Evolutionary conservation across 164 flowering plant species (phyloP).

Genomic region (Buxus sempervirens): DNA sequence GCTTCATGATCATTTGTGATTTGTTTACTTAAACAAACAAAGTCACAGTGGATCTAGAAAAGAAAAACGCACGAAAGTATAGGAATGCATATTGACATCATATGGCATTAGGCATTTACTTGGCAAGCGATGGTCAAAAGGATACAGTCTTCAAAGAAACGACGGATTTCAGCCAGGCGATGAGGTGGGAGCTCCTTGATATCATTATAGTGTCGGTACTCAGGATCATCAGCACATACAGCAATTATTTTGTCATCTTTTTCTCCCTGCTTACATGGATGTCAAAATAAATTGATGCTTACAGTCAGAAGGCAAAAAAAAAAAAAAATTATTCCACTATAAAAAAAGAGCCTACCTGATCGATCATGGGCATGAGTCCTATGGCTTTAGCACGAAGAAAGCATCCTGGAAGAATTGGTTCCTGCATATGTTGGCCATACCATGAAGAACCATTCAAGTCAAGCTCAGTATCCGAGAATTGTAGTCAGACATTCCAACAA

Average conservation of each 20-base stretch:
- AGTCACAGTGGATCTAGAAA: background rate
- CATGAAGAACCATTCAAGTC: conserved; percentile 7
- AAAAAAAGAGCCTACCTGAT: conserved; percentile 46
- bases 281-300: conserved; percentile 6
- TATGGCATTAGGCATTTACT: background rate
- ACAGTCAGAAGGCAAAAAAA: conserved; percentile 1
- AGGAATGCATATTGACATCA: background rate
- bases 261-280: conserved; percentile 48
- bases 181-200: conserved; percentile 86
- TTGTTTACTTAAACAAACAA: conserved; percentile 1
- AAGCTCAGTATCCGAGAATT: background rate
- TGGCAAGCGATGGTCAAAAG: conserved; percentile 17
- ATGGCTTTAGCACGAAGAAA: conserved; percentile 83
- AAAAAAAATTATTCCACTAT: background rate
- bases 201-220: conserved; percentile 70
- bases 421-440: conserved; percentile 34
- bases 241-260: conserved; percentile 91
- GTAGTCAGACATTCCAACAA: too few relatives aligned
- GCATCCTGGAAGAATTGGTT: conserved; percentile 80
- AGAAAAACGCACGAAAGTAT: background rate
- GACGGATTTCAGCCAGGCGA: conserved; percentile 78
- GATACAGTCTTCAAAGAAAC: conserved; percentile 90
- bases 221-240: conserved; percentile 89
- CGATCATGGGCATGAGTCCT: conserved; percentile 90
- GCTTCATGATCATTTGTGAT: background rate